A percentile compares a stretch with the other conserved stretches of the same genome.
Evolutionary conservation across 2,329 filamentous ascomycete species (phyloP).

Genomic region (Beauveria scarabaeidicola): DNA sequence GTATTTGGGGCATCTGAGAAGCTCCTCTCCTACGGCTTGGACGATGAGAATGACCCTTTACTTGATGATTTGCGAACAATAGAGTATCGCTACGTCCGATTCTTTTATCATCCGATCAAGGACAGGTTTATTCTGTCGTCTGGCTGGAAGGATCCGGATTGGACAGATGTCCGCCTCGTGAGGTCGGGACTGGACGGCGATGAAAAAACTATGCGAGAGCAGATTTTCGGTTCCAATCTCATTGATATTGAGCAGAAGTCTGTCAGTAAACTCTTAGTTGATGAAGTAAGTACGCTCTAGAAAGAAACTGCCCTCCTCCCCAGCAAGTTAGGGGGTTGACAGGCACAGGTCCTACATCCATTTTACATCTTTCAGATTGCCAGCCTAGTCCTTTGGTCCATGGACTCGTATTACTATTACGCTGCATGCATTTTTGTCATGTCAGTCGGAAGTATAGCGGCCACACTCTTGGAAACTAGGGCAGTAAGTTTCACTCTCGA

Average conservation of each 20-base stretch:
- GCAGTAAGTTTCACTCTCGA: conserved; percentile 45
- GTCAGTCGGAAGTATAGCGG: conserved; percentile 82
- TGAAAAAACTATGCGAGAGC: conserved; percentile 72
- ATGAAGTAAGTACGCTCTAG: conserved; percentile 53
- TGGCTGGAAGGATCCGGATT: conserved; percentile 89
- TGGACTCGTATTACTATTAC: conserved; percentile 98
- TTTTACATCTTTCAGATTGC: conserved; percentile 98
- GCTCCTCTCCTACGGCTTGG: conserved; percentile 41
- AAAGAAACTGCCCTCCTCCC: background rate
- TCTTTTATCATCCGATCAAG: conserved; percentile 80
- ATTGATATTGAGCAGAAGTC: conserved; percentile 94
- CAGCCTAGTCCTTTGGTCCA: conserved; percentile 85
- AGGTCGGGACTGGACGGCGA: conserved; percentile 79
- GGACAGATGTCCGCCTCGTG: conserved; percentile 69
- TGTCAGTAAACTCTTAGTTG: conserved; percentile 70
- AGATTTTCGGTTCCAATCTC: conserved; percentile 80
- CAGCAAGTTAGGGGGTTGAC: background rate
- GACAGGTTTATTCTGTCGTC: conserved; percentile 83
- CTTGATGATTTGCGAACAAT: conserved; percentile 67
- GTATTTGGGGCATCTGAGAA: conserved; percentile 63
- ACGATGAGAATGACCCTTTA: conserved; percentile 63
- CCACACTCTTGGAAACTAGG: conserved; percentile 83
- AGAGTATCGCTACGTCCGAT: conserved; percentile 89
- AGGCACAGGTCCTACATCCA: conserved; percentile 73
- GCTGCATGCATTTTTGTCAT: conserved; percentile 91